Conservation (phyloP, 805 yeast genomes). For the Yamadazyma scolyti region DNA sequence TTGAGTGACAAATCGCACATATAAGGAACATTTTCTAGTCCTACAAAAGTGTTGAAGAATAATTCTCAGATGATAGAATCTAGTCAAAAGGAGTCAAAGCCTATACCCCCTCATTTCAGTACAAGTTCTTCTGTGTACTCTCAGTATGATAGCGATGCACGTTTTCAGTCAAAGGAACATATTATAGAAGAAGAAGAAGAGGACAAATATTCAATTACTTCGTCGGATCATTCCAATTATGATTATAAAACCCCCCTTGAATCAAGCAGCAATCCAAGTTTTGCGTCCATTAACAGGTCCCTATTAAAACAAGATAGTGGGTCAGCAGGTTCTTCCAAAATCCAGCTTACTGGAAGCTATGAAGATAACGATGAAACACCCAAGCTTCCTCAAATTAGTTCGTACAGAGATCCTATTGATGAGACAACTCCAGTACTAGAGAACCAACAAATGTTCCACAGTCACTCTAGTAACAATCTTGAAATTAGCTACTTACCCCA, state of each 20-base stretch:
- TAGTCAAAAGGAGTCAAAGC: too few species aligned
- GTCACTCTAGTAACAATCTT: conserved; percentile 2
- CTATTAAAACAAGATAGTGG: conserved; percentile 20
- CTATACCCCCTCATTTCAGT: conserved; percentile 30
- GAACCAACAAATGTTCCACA: conserved; percentile 5
- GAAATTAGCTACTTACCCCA: conserved; percentile 21
- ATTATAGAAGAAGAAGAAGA: conserved; percentile 9
- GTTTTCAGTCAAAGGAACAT: conserved; percentile 7
- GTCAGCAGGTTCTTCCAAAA: conserved; percentile 3
- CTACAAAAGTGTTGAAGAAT: too few species aligned
- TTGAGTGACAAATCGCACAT: too few species aligned
- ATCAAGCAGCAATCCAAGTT: conserved; percentile 23
- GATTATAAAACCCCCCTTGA: background rate
- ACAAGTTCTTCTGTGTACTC: conserved; percentile 36
- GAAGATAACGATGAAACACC: conserved; percentile 31
- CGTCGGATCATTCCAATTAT: conserved; percentile 2
- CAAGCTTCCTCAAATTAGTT: conserved; percentile 13
- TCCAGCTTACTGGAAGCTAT: too few species aligned
- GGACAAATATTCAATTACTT: conserved; percentile 2
- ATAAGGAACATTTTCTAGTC: too few species aligned
- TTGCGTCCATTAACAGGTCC: conserved; percentile 31
- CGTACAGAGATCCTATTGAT: conserved; percentile 13
- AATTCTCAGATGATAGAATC: too few species aligned
- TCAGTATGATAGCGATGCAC: conserved; percentile 4
- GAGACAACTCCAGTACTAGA: conserved; percentile 29